phyloP scores from a whole-genome alignment of 441 rosid species.

The Aleurites moluccanus region DNA sequence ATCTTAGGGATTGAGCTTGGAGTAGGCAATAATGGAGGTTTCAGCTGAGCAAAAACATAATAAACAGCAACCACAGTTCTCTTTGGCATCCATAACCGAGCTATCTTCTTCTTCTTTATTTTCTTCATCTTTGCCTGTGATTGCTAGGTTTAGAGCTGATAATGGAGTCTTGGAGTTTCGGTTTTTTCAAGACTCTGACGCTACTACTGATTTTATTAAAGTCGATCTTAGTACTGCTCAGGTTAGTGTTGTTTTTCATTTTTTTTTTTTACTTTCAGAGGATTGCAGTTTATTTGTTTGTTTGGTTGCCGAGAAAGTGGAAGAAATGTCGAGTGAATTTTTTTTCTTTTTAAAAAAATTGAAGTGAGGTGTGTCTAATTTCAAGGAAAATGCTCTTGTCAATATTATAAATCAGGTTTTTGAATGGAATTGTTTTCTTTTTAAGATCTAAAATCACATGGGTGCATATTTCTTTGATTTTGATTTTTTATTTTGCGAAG shows the following conservation, averaged over 20 bases:
- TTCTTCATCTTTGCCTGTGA: slow-evolving; percentile 34
- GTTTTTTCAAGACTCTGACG: slow-evolving; percentile 43
- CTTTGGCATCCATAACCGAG: slow-evolving; percentile 53
- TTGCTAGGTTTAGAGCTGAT: slow-evolving; percentile 50
- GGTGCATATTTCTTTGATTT: background rate
- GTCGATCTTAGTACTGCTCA: slow-evolving; percentile 51
- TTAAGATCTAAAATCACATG: background rate
- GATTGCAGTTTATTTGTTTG: background rate
- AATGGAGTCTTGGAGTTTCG: slow-evolving; percentile 51
- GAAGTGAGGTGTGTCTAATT: background rate
- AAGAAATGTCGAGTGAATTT: background rate
- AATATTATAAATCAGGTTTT: background rate
- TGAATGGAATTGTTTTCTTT: background rate
- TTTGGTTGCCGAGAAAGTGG: background rate
- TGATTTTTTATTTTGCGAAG: background rate
- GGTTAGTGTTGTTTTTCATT: slow-evolving; percentile 40
- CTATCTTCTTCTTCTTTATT: slow-evolving; percentile 41
- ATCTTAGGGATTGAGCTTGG: background rate
- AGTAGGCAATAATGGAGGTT: slow-evolving; percentile 29
- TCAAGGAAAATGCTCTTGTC: slow-evolving; percentile 4
- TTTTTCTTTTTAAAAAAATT: no score
- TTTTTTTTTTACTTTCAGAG: background rate
- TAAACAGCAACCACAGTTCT: slow-evolving; percentile 37
- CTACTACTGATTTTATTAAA: slow-evolving; percentile 25
- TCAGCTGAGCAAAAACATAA: slow-evolving; percentile 33